Percentiles rank a stretch among this genome's conserved stretches.
These are phyloP conservation scores for Alternaria arbusti DNA, from an alignment of 2,329 filamentous ascomycete species.

Conservation along the genomic window DNA sequence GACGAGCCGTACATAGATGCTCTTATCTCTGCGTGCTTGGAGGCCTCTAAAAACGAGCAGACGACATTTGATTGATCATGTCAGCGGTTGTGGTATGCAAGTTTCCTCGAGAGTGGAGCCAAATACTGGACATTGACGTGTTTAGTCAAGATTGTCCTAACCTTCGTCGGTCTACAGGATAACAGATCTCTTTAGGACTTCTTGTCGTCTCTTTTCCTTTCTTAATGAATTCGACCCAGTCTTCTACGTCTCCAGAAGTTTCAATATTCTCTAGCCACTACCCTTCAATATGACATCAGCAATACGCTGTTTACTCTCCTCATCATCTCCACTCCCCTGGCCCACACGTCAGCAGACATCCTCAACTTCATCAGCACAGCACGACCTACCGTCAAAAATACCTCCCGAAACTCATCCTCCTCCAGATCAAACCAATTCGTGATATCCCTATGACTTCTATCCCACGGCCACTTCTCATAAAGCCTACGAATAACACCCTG, in stretches of 20 bases:
- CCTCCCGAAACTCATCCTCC: not conserved
- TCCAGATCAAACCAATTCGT: not conserved
- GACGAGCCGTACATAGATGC: not conserved
- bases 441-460: not conserved
- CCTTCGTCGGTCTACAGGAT: not conserved
- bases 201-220: not conserved
- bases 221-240: not conserved
- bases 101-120: not conserved
- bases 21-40: not conserved
- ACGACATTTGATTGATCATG: not conserved
- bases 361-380: not conserved
- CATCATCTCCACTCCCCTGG: not conserved
- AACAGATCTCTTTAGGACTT: rapidly evolving
- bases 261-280: not conserved
- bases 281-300: not conserved
- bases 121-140: not conserved
- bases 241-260: not conserved
- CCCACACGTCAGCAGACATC: not conserved
- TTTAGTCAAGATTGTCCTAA: not conserved
- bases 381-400: not conserved
- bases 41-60: not conserved
- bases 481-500: not conserved
- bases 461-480: not conserved
- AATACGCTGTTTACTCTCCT: not conserved
- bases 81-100: not conserved